These are phyloP conservation scores for Viridothelium virens DNA, from an alignment of 495 filamentous ascomycete species.

Conservation along the genomic window DNA sequence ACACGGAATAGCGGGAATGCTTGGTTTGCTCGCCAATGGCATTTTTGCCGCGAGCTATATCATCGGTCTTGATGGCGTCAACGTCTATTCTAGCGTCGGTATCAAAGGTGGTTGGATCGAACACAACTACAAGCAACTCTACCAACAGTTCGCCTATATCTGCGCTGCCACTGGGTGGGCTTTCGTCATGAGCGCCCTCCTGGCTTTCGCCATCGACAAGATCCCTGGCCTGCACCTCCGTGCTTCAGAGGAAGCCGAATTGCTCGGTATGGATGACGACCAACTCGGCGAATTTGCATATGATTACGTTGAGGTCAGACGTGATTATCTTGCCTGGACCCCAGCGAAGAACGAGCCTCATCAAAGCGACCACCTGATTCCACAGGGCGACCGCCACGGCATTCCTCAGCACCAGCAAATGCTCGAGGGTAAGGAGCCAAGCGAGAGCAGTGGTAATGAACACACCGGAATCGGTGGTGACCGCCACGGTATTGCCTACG, in stretches of 20 bases:
- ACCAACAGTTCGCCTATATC: conserved; percentile 88
- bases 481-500: conserved; percentile 25
- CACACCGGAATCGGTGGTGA: conserved; percentile 40
- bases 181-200: conserved; percentile 75
- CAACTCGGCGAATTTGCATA: conserved; percentile 98
- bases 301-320: conserved; percentile 96
- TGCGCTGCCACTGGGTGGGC: conserved; percentile 64
- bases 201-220: conserved; percentile 77
- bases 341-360: conserved; percentile 67
- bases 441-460: conserved; percentile 39
- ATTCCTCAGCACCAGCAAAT: conserved; percentile 71
- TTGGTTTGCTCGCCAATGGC: conserved; percentile 88
- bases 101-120: conserved; percentile 73
- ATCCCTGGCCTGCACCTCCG: conserved; percentile 87
- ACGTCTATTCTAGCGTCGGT: conserved; percentile 48
- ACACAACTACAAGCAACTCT: conserved; percentile 81
- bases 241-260: conserved; percentile 90
- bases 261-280: conserved; percentile 98
- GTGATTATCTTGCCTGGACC: conserved; percentile 96
- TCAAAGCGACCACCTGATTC: conserved; percentile 52
- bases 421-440: conserved; percentile 53
- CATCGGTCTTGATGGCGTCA: conserved; percentile 89
- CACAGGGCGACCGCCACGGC: conserved; percentile 67
- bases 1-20: conserved; percentile 88
- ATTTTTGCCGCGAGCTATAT: conserved; percentile 84